Conservation (phyloP, 768 basidiomycete genomes). For the Russula foetens region DNA sequence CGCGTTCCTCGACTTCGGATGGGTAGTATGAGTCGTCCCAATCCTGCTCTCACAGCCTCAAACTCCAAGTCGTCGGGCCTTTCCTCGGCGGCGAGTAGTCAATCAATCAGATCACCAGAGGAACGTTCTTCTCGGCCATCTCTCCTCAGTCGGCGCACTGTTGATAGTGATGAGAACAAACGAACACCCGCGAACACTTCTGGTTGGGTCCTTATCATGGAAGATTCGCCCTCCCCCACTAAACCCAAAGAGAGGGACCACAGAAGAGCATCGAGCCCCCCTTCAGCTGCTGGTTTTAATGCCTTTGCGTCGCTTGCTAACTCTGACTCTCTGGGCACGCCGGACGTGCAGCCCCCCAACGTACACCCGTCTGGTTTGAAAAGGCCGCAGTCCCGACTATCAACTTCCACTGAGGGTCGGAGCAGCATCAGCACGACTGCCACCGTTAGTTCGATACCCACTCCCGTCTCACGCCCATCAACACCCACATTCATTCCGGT, state of each 20-base stretch:
- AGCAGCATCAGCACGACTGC: slow-evolving; percentile 43
- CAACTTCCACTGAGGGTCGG: slow-evolving; percentile 42
- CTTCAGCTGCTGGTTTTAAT: slow-evolving; percentile 45
- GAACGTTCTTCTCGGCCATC: slow-evolving; percentile 22
- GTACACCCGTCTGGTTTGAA: slow-evolving; percentile 40
- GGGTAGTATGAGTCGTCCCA: slow-evolving; percentile 61
- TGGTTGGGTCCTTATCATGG: slow-evolving; percentile 88
- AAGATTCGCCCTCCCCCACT: slow-evolving; percentile 67
- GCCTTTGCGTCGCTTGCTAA: slow-evolving; percentile 39
- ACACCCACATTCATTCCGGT: slow-evolving; percentile 76
- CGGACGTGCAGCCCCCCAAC: slow-evolving; percentile 36
- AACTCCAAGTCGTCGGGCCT: slow-evolving; percentile 13
- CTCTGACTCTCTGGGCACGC: slow-evolving; percentile 37
- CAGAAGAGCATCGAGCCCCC: slow-evolving; percentile 37
- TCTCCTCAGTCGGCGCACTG: slow-evolving; percentile 22
- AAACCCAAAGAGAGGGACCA: slow-evolving; percentile 52
- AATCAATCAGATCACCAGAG: slow-evolving; percentile 27
- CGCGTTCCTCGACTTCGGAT: slow-evolving; percentile 79
- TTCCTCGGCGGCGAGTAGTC: slow-evolving; percentile 4
- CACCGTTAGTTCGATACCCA: slow-evolving; percentile 52
- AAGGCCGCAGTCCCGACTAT: slow-evolving; percentile 68
- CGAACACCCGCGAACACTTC: slow-evolving; percentile 52
- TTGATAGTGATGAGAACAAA: slow-evolving; percentile 29
- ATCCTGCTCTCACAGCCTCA: slow-evolving; percentile 22
- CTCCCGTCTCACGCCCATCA: slow-evolving; percentile 60